Conservation (phyloP, 192 early-diverging fungal genomes). For the Backusella australiensis region DNA sequence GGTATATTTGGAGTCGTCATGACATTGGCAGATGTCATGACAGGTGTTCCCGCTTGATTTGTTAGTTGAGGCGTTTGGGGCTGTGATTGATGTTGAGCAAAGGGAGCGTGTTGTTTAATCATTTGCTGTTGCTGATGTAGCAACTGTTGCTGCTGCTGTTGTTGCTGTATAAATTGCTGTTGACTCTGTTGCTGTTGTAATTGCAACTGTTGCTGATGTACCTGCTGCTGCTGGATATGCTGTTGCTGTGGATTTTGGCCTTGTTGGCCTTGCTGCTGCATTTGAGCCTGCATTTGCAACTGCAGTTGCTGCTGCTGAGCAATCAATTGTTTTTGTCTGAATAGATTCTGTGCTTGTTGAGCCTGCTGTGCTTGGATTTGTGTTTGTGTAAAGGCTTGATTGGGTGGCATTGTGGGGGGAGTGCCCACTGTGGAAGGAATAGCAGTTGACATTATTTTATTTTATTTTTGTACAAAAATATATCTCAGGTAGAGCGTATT, state of each 20-base stretch:
- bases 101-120: background rate
- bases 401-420: background rate
- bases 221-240: background rate
- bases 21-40: slow-evolving; percentile 10
- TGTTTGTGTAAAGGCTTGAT: background rate
- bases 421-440: slow-evolving; percentile 6
- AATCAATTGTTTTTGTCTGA: background rate
- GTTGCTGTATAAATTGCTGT: slow-evolving; percentile 2
- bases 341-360: slow-evolving; percentile 9
- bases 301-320: background rate
- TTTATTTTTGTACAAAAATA: background rate
- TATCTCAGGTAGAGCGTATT: background rate
- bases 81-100: background rate
- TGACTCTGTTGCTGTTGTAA: slow-evolving; percentile 7
- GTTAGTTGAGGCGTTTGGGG: background rate
- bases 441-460: background rate
- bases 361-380: background rate
- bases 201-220: background rate
- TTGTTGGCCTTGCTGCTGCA: background rate
- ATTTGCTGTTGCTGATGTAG: background rate
- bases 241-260: background rate
- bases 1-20: slow-evolving; percentile 1
- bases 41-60: background rate
- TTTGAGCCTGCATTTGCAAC: background rate
- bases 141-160: slow-evolving; percentile 12